Conservation (phyloP, 768 basidiomycete genomes). For the Podaxis rugospora region DNA sequence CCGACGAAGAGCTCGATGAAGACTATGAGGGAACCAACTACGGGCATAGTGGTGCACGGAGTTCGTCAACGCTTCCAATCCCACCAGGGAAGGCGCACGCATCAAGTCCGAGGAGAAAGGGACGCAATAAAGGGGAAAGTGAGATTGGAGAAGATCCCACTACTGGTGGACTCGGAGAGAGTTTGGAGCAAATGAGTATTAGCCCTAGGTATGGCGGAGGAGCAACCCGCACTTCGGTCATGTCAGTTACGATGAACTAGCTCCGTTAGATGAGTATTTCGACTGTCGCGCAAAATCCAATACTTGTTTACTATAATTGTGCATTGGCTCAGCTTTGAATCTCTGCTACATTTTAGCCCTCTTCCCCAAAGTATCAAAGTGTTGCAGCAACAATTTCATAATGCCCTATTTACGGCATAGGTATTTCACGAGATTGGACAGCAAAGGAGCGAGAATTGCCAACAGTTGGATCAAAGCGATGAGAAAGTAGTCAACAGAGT, state of each 20-base stretch:
- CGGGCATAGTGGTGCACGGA: neutral
- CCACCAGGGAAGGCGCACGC: conserved; percentile 12
- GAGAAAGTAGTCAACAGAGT: too few species aligned
- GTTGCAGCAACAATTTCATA: too few species aligned
- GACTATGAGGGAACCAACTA: conserved; percentile 8
- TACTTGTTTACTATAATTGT: neutral
- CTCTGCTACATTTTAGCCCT: too few species aligned
- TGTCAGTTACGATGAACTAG: conserved; percentile 4
- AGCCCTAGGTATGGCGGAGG: conserved; percentile 44
- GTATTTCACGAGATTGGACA: too few species aligned
- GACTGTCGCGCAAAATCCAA: neutral
- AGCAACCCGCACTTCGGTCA: conserved; percentile 10
- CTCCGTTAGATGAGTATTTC: neutral
- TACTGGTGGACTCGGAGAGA: conserved; percentile 49
- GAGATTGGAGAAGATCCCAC: conserved; percentile 22
- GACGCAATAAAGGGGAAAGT: neutral
- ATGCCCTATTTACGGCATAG: too few species aligned
- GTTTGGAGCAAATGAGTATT: conserved; percentile 81
- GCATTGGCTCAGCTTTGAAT: neutral
- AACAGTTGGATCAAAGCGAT: too few species aligned
- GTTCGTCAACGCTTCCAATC: conserved; percentile 13
- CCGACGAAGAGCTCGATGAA: conserved; percentile 44
- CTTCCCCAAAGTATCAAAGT: too few species aligned
- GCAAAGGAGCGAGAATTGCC: too few species aligned
- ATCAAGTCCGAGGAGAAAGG: neutral